Conservation (phyloP, 306 rosid species). For the Benincasa hispida region DNA sequence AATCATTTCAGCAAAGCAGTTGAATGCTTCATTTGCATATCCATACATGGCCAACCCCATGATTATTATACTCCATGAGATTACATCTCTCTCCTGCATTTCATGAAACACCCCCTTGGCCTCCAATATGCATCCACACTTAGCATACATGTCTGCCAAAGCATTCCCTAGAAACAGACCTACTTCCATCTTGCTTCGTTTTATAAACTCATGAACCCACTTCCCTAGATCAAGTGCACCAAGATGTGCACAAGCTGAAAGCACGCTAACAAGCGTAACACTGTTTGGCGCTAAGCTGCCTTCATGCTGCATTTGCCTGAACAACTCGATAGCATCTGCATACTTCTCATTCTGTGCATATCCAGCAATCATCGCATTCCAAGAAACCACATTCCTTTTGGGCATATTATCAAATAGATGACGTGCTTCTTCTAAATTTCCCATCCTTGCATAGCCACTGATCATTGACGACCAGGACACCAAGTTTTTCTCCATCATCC, state of each 20-base stretch:
- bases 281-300: conserved; percentile 12
- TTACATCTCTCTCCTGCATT: conserved; percentile 27
- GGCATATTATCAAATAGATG: conserved; percentile 20
- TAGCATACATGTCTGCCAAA: conserved; percentile 26
- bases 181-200: conserved; percentile 9
- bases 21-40: conserved; percentile 20
- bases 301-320: conserved; percentile 21
- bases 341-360: conserved; percentile 24
- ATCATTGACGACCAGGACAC: conserved; percentile 32
- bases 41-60: conserved; percentile 32
- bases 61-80: conserved; percentile 30
- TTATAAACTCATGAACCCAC: conserved; percentile 23
- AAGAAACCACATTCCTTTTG: conserved; percentile 21
- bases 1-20: conserved; percentile 16
- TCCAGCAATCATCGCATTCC: conserved; percentile 29
- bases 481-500: conserved; percentile 18
- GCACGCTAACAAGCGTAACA: conserved; percentile 21
- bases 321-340: conserved; percentile 18
- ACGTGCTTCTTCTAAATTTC: conserved; percentile 15
- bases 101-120: conserved; percentile 12
- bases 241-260: conserved; percentile 28
- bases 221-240: conserved; percentile 32
- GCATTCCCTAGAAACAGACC: conserved; percentile 26
- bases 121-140: conserved; percentile 25
- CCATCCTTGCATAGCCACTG: conserved; percentile 19